These are phyloP conservation scores for Forsythia viridissima DNA, from an alignment of 257 asterid genomes.

Conservation along the genomic window DNA sequence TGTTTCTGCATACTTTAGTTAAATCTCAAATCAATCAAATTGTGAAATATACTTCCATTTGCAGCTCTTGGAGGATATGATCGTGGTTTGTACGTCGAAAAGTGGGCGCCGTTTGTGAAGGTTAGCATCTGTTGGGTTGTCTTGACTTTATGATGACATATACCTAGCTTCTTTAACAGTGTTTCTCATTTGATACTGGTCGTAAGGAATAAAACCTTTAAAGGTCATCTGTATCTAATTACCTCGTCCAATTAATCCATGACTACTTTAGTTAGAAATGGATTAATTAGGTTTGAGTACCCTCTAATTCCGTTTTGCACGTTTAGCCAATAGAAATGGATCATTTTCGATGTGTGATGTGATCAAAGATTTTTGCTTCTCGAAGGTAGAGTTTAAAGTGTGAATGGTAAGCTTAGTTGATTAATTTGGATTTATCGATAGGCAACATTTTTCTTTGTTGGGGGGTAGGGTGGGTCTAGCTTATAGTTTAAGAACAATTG, in stretches of 20 bases:
- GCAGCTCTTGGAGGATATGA: slow-evolving; percentile 92
- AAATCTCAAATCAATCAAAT: background rate
- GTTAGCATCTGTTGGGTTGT: slow-evolving; percentile 43
- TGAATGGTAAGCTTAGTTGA: background rate
- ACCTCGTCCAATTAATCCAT: background rate
- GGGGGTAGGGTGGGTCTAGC: background rate
- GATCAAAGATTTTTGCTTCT: background rate
- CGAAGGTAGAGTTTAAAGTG: background rate
- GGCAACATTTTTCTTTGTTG: background rate
- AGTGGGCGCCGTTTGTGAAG: slow-evolving; percentile 96
- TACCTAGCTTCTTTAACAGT: slow-evolving; percentile 1
- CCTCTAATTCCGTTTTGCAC: no score
- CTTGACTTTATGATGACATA: background rate
- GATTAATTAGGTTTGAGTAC: background rate
- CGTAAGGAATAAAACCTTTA: background rate
- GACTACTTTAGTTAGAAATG: background rate
- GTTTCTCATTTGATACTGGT: background rate
- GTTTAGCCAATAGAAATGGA: background rate
- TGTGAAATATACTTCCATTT: slow-evolving; percentile 14
- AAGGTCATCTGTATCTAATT: background rate
- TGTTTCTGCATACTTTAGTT: background rate
- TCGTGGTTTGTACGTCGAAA: slow-evolving; percentile 83
- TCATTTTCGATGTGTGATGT: background rate
- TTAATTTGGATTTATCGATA: background rate
- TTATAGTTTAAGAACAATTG: background rate